phyloP scores from a whole-genome alignment of 106 monocot species.

The Chionographis japonica region DNA sequence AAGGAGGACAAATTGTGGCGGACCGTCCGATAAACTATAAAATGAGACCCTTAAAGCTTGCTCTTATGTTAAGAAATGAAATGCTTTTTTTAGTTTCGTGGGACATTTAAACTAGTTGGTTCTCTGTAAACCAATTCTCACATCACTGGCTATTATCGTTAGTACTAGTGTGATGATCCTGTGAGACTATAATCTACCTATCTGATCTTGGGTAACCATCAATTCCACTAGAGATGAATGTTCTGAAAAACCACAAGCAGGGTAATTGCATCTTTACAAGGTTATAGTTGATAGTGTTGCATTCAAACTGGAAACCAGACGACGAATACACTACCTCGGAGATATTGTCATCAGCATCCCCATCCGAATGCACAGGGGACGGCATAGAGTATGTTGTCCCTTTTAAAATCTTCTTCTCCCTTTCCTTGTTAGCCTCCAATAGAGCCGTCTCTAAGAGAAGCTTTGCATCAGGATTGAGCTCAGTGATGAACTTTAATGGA shows the following conservation, averaged over 20 bases:
- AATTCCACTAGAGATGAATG: too few species aligned
- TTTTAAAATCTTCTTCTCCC: constrained; percentile 80
- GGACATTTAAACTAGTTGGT: too few species aligned
- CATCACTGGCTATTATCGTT: too few species aligned
- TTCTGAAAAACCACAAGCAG: not conserved
- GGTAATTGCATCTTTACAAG: not conserved
- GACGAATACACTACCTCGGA: constrained; percentile 50
- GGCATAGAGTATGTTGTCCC: constrained; percentile 38
- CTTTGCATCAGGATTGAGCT: constrained; percentile 73
- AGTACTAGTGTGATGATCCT: too few species aligned
- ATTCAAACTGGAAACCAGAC: not conserved
- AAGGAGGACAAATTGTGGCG: too few species aligned
- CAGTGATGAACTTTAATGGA: constrained; percentile 83
- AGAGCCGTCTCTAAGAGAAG: constrained; percentile 73
- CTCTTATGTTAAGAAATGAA: too few species aligned
- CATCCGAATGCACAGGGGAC: constrained; percentile 49
- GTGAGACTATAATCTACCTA: too few species aligned
- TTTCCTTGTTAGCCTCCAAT: constrained; percentile 72
- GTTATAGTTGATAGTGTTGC: not conserved
- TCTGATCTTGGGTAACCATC: too few species aligned
- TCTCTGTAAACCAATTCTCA: too few species aligned
- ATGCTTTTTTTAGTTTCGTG: too few species aligned
- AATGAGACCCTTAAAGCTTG: too few species aligned
- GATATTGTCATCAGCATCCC: constrained; percentile 45
- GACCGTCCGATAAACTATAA: too few species aligned